Percentiles rank a stretch among this genome's conserved stretches.
Evolutionary conservation across 106 monocot genomes (phyloP).

Genomic region (Amphibolis antarctica): DNA sequence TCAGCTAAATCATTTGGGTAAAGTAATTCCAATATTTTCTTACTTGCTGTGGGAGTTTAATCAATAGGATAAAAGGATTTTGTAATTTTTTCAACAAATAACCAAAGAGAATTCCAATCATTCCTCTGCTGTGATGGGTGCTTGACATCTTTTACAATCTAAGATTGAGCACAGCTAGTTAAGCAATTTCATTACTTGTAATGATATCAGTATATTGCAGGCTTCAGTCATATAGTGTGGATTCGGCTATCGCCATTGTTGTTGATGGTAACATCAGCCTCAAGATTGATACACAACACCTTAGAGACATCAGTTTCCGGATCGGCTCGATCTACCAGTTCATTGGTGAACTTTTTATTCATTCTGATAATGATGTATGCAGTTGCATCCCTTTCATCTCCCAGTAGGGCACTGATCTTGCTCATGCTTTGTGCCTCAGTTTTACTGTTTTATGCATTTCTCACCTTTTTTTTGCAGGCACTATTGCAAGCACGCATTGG

Average conservation of each 20-base stretch:
- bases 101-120: neutral
- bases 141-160: neutral
- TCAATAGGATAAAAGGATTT: too few relatives aligned
- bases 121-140: neutral
- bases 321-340: constrained; percentile 69
- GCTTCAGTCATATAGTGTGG: constrained; percentile 41
- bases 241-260: constrained; percentile 58
- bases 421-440: too few relatives aligned
- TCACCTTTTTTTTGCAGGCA: constrained; percentile 27
- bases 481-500: constrained; percentile 62
- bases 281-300: constrained; percentile 49
- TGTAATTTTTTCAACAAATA: too few relatives aligned
- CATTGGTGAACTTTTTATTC: constrained; percentile 74
- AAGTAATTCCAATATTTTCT: too few relatives aligned
- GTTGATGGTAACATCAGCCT: constrained; percentile 33
- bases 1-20: too few relatives aligned
- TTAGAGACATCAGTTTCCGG: constrained; percentile 39
- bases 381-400: neutral
- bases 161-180: neutral
- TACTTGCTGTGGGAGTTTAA: too few relatives aligned
- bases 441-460: neutral
- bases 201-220: constrained; percentile 10
- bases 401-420: too few relatives aligned
- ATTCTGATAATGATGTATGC: constrained; percentile 40
- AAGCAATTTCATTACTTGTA: neutral